A percentile compares a stretch with the other conserved stretches of the same genome.
Conservation (phyloP, 495 filamentous ascomycete genomes). For the Aspergillus incahuasiensis region DNA sequence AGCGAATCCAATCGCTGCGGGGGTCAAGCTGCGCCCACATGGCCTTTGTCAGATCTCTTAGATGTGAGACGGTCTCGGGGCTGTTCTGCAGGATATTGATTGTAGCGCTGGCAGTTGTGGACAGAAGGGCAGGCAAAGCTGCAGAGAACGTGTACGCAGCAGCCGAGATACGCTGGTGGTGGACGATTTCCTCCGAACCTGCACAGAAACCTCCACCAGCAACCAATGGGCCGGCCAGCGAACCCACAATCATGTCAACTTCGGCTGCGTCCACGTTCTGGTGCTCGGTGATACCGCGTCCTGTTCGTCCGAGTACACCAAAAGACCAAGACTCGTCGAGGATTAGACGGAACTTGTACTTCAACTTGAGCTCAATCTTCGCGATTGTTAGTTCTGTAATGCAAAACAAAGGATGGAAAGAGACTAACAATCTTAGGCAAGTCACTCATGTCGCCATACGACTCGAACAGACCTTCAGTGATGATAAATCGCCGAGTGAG, state of each 20-base stretch:
- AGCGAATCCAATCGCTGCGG: constrained; percentile 85
- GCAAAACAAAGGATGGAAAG: not conserved
- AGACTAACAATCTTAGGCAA: constrained; percentile 73
- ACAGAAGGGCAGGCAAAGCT: constrained; percentile 86
- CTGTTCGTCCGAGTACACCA: constrained; percentile 85
- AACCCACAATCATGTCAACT: constrained; percentile 95
- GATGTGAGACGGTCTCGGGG: constrained; percentile 67
- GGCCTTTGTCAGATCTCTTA: constrained; percentile 75
- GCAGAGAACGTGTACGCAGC: constrained; percentile 92
- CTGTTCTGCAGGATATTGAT: constrained; percentile 77
- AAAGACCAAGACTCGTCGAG: constrained; percentile 97
- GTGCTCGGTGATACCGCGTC: constrained; percentile 87
- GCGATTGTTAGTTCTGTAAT: constrained; percentile 1
- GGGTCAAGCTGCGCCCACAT: constrained; percentile 88
- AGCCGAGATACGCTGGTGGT: constrained; percentile 89
- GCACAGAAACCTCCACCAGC: constrained; percentile 95
- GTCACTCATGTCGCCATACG: constrained; percentile 77
- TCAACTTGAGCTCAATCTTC: constrained; percentile 81
- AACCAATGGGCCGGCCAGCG: constrained; percentile 82
- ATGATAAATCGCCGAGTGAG: constrained; percentile 93
- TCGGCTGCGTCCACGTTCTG: constrained; percentile 89
- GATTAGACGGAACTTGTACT: constrained; percentile 96
- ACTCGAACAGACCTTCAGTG: constrained; percentile 93
- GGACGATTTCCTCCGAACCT: constrained; percentile 80
- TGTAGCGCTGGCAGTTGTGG: constrained; percentile 89